phyloP scores from a whole-genome alignment of 305 asterid genomes.

The Solanum aculeatissimum region DNA sequence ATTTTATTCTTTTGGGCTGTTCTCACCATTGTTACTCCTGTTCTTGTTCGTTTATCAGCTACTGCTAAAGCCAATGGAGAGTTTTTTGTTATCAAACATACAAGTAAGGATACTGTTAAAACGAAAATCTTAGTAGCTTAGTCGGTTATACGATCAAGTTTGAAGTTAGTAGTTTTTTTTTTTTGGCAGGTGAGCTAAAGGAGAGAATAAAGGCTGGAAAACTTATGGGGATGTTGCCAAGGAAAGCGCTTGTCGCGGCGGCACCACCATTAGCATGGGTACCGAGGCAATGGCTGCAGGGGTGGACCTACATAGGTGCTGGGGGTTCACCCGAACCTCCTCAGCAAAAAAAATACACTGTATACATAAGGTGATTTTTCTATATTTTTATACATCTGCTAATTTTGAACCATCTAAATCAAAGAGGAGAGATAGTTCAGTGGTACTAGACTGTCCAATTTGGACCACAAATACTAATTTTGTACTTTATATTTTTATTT shows the following conservation, averaged over 20 bases:
- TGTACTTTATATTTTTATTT: too few species aligned
- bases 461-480: too few species aligned
- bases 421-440: too few species aligned
- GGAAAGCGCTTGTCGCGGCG: conserved; percentile 44
- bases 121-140: background rate
- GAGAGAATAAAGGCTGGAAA: conserved; percentile 5
- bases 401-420: too few species aligned
- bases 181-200: conserved; percentile 27
- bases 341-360: too few species aligned
- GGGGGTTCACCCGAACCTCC: too few species aligned
- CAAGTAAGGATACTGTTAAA: background rate
- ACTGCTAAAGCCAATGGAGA: conserved; percentile 30
- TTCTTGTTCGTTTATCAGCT: conserved; percentile 55
- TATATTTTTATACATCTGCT: too few species aligned
- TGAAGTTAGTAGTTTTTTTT: background rate
- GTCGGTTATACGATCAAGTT: background rate
- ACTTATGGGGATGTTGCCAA: conserved; percentile 15
- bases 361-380: too few species aligned
- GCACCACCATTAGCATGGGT: background rate
- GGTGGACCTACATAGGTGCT: too few species aligned
- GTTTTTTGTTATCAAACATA: conserved; percentile 4
- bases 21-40: conserved; percentile 64
- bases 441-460: too few species aligned
- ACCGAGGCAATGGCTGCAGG: background rate
- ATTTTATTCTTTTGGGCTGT: conserved; percentile 65